Base-by-base conservation (phyloP, 345 rosid species). In the Salix brachista region DNA sequence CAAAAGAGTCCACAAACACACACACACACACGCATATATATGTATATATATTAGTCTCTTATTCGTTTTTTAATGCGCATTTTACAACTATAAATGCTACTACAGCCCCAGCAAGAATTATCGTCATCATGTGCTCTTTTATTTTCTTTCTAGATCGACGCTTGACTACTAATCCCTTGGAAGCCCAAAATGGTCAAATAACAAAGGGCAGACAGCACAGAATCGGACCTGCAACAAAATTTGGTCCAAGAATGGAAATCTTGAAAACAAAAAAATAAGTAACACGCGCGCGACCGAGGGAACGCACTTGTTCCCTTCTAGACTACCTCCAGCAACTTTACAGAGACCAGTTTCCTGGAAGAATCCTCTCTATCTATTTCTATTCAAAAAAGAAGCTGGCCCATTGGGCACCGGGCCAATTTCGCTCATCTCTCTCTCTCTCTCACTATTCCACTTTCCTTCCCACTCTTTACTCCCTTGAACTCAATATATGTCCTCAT, bases 281-380 rank as follows among this genome's bases (percentile, higher is more conserved):
- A 77, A 28, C 6, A 17, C 68, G 54, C 2, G 39, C 50, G 13
- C 26, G 42, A 44, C 21, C 58, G 74, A 77, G 78, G 42, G 70
- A 28, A 82, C 11, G 28, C 67, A 61, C 30, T 6, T 8, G 34
- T 65, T 67, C 79, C 32, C 26, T 69, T 44, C 65, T 62, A 44
- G 61, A 66, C 66, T 60, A 75, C 82, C 87, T 66, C 73, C 84
- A 10, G 12, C 89, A 86, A 82, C 86, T 85, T 80, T 85, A 82
- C 88, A 80, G 75, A 77, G 79, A 80, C 88, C 82, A 82, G 80
- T 83, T 86, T 88, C 91, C 86, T 32, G 82, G 91, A 86, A 86
- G 83, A 32, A 67, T 5, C 79, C 87, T 60, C 17, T 72, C 65
- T 67, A 6, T 46, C 65, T 62, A 60, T 42, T 34, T 64, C 32